These are phyloP conservation scores for Colletotrichum endophyticum DNA, from an alignment of 2,329 filamentous ascomycete genomes.

Conservation along the genomic window DNA sequence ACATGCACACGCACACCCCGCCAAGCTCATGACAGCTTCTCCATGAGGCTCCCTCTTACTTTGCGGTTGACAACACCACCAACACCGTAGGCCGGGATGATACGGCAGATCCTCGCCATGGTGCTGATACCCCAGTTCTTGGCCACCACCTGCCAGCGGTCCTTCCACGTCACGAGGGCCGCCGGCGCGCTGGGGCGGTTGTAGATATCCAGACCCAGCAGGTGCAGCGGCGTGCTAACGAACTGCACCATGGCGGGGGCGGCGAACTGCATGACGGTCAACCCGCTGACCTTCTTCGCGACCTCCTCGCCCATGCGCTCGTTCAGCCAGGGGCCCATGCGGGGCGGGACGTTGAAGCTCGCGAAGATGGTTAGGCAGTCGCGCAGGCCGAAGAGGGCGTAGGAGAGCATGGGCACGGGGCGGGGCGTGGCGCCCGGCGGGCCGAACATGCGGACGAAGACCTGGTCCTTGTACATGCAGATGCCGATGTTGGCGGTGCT, in stretches of 20 bases:
- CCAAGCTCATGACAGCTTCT: neutral
- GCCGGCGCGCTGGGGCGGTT: conserved; percentile 62
- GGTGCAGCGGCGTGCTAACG: conserved; percentile 80
- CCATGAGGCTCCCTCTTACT: conserved; percentile 72
- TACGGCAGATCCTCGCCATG: conserved; percentile 79
- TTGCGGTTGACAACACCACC: conserved; percentile 86
- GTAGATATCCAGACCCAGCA: conserved; percentile 86
- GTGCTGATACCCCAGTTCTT: conserved; percentile 79
- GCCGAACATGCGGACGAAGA: conserved; percentile 84
- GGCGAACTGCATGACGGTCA: conserved; percentile 76
- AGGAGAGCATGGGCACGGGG: conserved; percentile 72
- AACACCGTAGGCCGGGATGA: conserved; percentile 87
- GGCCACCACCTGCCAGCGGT: conserved; percentile 71
- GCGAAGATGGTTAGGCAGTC: conserved; percentile 92
- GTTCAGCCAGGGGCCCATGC: conserved; percentile 74
- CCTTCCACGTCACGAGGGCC: conserved; percentile 45
- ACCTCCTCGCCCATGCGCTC: conserved; percentile 58
- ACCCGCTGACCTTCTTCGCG: conserved; percentile 53
- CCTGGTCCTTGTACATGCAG: conserved; percentile 88
- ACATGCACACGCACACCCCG: too few species aligned
- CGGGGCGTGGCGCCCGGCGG: conserved; percentile 55
- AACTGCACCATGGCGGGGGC: conserved; percentile 83
- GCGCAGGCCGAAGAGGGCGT: conserved; percentile 78
- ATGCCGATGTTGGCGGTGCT: conserved; percentile 83
- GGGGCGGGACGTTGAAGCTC: conserved; percentile 85